A percentile compares a stretch with the other conserved stretches of the same genome.
These are phyloP conservation scores for Sugiyamaella qingdaonensis DNA, from an alignment of 805 yeast species.

Conservation along the genomic window DNA sequence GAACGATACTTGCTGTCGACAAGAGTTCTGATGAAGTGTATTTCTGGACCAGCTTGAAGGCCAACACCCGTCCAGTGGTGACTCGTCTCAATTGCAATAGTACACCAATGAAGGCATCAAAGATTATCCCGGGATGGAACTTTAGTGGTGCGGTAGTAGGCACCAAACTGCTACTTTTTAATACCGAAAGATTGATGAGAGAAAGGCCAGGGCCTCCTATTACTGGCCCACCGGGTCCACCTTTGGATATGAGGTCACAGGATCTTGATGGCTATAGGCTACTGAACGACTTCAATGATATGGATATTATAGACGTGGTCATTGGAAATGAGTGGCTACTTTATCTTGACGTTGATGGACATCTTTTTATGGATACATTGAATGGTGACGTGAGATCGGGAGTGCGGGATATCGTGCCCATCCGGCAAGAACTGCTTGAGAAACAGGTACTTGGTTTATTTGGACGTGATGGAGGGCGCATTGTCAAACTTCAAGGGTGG, in stretches of 20 bases:
- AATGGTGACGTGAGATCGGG: neutral
- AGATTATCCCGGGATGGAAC: conserved; percentile 67
- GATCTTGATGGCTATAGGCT: neutral
- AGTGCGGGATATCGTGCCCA: neutral
- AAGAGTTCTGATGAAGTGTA: neutral
- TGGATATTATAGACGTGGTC: conserved; percentile 46
- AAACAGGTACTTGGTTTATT: conserved; percentile 26
- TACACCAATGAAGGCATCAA: conserved; percentile 1
- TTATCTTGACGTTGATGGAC: conserved; percentile 45
- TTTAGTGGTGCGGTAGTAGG: conserved; percentile 46
- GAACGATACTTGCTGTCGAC: neutral
- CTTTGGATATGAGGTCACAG: no score
- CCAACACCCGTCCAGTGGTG: neutral
- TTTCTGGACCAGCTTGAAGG: neutral
- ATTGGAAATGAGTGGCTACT: conserved; percentile 52
- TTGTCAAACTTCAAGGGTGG: conserved; percentile 53
- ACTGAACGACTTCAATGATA: neutral
- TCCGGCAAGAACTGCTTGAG: conserved; percentile 32
- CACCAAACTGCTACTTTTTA: neutral
- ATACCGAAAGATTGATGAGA: neutral
- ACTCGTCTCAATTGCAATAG: neutral
- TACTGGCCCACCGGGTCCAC: neutral
- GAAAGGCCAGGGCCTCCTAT: neutral
- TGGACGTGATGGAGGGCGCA: conserved; percentile 19
- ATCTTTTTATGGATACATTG: conserved; percentile 36